Evolutionary conservation across 768 basidiomycete species (phyloP).

Genomic region (Leccinum imitatum): DNA sequence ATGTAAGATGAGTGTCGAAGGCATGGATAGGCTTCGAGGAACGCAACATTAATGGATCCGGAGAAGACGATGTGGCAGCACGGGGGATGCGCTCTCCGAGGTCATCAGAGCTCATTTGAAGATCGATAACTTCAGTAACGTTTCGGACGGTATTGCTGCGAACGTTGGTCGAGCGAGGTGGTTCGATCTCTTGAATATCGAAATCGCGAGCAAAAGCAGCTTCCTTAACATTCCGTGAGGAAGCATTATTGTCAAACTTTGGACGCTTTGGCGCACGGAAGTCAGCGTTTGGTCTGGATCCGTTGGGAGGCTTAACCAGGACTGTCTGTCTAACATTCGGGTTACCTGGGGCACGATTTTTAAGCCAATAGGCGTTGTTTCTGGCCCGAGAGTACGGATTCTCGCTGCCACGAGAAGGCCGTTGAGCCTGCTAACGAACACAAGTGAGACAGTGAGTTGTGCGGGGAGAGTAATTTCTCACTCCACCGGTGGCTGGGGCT

Average conservation of each 20-base stretch:
- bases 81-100: constrained; percentile 19
- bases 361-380: background rate
- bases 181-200: constrained; percentile 24
- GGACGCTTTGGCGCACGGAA: constrained; percentile 23
- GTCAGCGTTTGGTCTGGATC: background rate
- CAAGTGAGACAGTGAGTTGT: constrained; percentile 4
- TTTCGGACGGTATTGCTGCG: constrained; percentile 4
- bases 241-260: constrained; percentile 13
- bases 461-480: constrained; percentile 11
- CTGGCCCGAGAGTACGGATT: no score
- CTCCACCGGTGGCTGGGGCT: constrained; percentile 10
- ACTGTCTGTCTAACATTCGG: no score
- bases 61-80: constrained; percentile 14
- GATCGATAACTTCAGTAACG: constrained; percentile 18
- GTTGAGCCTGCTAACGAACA: constrained; percentile 9
- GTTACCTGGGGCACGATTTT: constrained; percentile 15
- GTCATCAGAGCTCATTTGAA: constrained; percentile 22
- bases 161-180: background rate
- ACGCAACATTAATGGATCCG: constrained; percentile 19
- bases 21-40: constrained; percentile 5
- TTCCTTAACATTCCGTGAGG: background rate
- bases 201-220: constrained; percentile 10
- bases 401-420: background rate
- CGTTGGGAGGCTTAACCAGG: constrained; percentile 4
- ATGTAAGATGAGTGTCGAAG: constrained; percentile 24